Conservation (phyloP, 441 rosid genomes). For the Jatropha multifida region DNA sequence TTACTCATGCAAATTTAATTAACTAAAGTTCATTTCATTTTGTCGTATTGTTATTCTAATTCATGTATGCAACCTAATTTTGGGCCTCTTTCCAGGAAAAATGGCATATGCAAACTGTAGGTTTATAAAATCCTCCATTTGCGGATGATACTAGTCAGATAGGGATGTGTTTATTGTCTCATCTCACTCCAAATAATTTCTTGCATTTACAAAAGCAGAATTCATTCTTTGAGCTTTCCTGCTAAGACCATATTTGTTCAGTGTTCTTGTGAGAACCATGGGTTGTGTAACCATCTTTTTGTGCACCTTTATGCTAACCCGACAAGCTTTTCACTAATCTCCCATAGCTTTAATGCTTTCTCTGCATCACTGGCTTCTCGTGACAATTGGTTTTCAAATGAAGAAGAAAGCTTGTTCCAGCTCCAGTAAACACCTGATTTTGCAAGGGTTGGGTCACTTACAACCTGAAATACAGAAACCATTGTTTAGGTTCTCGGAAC, state of each 20-base stretch:
- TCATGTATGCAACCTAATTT: not conserved
- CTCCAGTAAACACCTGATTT: slow-evolving; percentile 96
- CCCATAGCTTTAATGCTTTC: slow-evolving; percentile 86
- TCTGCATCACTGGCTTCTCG: slow-evolving; percentile 81
- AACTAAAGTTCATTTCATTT: too few relatives aligned
- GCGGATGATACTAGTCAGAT: not conserved
- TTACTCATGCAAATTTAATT: too few relatives aligned
- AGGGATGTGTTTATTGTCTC: not conserved
- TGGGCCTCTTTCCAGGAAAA: too few relatives aligned
- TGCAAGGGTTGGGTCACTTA: slow-evolving; percentile 66
- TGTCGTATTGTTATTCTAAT: too few relatives aligned
- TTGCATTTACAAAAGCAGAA: slow-evolving; percentile 5
- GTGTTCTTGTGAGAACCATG: not conserved
- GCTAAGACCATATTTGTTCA: not conserved
- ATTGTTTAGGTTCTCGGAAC: not conserved
- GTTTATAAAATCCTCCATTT: not conserved
- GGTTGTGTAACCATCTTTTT: not conserved
- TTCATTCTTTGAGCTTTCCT: not conserved
- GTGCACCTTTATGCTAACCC: slow-evolving; percentile 52
- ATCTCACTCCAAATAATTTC: slow-evolving; percentile 5
- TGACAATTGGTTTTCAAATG: slow-evolving; percentile 83
- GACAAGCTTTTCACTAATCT: slow-evolving; percentile 80
- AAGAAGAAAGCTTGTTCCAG: slow-evolving; percentile 85
- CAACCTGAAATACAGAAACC: slow-evolving; percentile 46
- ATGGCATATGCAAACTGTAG: not conserved